These are phyloP conservation scores for Marchantia paleacea DNA, from an alignment of 225 moss, liverwort and hornwort species.

Conservation along the genomic window DNA sequence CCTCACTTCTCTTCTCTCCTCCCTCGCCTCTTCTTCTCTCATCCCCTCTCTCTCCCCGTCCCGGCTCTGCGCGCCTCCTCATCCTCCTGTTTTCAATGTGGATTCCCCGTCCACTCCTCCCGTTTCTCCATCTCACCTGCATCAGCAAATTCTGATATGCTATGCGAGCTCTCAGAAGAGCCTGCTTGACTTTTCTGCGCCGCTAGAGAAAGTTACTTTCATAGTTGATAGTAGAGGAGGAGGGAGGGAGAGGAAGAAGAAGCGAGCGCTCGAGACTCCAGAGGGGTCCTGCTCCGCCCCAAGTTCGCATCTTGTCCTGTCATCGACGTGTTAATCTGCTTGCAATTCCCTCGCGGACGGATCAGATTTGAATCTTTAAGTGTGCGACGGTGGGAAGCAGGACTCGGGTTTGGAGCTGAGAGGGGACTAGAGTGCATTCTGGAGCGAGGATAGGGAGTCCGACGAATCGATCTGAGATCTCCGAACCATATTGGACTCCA, in stretches of 20 bases:
- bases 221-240: neutral
- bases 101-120: neutral
- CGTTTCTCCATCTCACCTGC: neutral
- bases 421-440: neutral
- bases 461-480: conserved; percentile 13
- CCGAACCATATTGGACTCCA: neutral
- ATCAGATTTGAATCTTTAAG: conserved; percentile 1
- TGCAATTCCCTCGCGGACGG: neutral
- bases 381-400: neutral
- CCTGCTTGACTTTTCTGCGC: neutral
- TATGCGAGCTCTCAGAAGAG: neutral
- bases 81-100: neutral
- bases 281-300: neutral
- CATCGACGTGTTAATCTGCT: neutral
- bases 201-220: neutral
- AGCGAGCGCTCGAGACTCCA: neutral
- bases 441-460: neutral
- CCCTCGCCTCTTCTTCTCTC: neutral
- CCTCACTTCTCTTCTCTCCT: neutral
- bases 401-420: neutral
- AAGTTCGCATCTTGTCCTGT: neutral
- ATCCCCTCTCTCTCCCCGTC: neutral
- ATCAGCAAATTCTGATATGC: neutral
- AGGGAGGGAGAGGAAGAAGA: neutral
- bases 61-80: neutral